Conservation (phyloP, 495 filamentous ascomycete species). For the Podospora anserina region DNA sequence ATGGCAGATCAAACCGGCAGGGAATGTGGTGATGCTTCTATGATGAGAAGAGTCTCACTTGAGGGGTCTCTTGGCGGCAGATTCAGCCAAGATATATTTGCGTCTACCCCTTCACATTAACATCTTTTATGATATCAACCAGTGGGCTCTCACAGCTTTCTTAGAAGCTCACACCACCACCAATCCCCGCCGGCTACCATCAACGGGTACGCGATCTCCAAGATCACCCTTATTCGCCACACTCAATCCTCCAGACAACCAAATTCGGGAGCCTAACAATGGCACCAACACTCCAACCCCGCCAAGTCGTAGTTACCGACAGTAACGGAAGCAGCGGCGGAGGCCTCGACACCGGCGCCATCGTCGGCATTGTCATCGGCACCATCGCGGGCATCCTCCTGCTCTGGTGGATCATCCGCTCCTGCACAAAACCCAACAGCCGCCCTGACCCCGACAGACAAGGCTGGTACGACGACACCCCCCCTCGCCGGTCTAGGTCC, state of each 20-base stretch:
- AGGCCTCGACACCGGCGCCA: constrained; percentile 24
- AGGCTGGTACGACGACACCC: constrained; percentile 29
- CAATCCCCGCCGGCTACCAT: neutral
- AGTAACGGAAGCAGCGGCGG: neutral
- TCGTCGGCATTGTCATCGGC: constrained; percentile 34
- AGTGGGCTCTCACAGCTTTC: neutral
- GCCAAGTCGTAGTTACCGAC: neutral
- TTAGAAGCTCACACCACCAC: neutral
- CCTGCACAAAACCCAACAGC: constrained; percentile 12
- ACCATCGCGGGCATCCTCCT: constrained; percentile 28
- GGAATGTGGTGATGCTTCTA: neutral
- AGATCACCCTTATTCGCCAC: neutral
- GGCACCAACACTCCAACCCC: constrained; percentile 22
- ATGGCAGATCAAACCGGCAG: neutral
- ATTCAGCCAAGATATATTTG: neutral
- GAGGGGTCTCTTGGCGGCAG: neutral
- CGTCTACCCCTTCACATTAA: neutral
- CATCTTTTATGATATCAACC: neutral
- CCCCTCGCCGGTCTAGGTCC: constrained; percentile 15
- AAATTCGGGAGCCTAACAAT: neutral
- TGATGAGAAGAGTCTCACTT: neutral
- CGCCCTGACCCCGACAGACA: constrained; percentile 24
- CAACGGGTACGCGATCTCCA: neutral
- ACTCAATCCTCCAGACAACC: neutral
- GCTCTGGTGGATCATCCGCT: constrained; percentile 25